Evolutionary conservation across 176 grass and related monocot genomes (phyloP).

Genomic region (Aegilops longissima): DNA sequence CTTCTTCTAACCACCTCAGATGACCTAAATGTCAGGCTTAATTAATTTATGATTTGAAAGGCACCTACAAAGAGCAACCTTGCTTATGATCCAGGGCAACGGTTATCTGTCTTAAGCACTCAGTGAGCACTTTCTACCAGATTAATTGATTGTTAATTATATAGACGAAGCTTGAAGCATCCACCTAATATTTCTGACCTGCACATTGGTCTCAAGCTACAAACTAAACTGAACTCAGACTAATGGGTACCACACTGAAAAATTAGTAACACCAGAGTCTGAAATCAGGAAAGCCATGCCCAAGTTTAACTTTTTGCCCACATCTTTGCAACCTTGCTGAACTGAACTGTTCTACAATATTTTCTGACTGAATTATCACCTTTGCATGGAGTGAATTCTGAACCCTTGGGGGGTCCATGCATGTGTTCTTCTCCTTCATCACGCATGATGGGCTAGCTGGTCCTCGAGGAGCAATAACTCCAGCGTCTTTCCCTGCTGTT

Average conservation of each 20-base stretch:
- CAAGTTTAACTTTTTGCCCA: not conserved
- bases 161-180: conserved; percentile 8
- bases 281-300: too few species aligned
- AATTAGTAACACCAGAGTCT: not conserved
- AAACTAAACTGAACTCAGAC: not conserved
- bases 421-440: conserved; percentile 24
- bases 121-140: not conserved
- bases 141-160: conserved; percentile 3
- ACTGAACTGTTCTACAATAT: not conserved
- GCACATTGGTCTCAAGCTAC: not conserved
- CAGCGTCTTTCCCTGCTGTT: conserved; percentile 38
- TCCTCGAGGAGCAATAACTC: conserved; percentile 45
- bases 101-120: conserved; percentile 13
- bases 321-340: not conserved
- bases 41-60: conserved; percentile 30
- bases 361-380: conserved; percentile 12
- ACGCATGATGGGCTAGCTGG: conserved; percentile 39
- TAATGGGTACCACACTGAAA: not conserved
- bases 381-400: conserved; percentile 23
- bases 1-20: not conserved
- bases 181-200: conserved; percentile 25
- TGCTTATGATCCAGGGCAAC: not conserved
- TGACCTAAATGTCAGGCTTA: not conserved
- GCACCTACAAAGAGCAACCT: conserved; percentile 10
- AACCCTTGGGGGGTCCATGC: conserved; percentile 38